Evolutionary conservation across 805 yeast species (phyloP), one percentile per base, ranked within the genome.

Genomic region (Wickerhamiella parazyma): DNA sequence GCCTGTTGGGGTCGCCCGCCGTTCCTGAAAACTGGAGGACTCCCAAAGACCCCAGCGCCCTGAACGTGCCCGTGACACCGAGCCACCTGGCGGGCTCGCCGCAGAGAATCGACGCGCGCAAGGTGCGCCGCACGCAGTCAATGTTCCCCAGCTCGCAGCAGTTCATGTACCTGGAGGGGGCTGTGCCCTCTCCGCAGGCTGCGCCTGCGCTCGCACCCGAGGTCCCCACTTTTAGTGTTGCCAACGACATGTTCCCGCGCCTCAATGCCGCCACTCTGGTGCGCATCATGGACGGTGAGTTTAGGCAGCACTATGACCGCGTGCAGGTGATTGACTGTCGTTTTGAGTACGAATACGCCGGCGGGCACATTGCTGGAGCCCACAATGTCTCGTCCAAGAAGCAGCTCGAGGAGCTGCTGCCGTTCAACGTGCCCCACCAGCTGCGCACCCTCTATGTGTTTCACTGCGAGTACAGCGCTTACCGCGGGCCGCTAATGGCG

Each of bases 401-500:
- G 44, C 80, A 75, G 39, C 65, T 89, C 35, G 94, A 84, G 54
- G 63, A 68, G 31, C 58, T 60, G 38, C 70, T 86, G 49, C 35
- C 35, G 10, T 37, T 55, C 53, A 41, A 42, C 9, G 36, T 36
- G 29, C 26, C 19, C 21, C 42, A 2, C 14, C 33, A 10, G 20
- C 33, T 16, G 55, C 52, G 33, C 68, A 65, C 16, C 68, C 64
- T 91, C 44, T 59, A 89, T 6, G 69, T 91, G 9, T 89, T 91
- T 66, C 96, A 91, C 62, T 91, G 98, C 63, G 98, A 91, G 62
- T 89, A 85, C 59, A 80, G 93, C 31, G 75, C 93, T 5, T 84
- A 80, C 57, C 70, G 98, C 47, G 95, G 97, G n/a, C 98, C 98
- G 4, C 66, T 80, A 38, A 75, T 91, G 80, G 97, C 97, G 1